Evolutionary conservation across 202 grass and related monocot genomes (phyloP).

Genomic region (Digitaria exilis): DNA sequence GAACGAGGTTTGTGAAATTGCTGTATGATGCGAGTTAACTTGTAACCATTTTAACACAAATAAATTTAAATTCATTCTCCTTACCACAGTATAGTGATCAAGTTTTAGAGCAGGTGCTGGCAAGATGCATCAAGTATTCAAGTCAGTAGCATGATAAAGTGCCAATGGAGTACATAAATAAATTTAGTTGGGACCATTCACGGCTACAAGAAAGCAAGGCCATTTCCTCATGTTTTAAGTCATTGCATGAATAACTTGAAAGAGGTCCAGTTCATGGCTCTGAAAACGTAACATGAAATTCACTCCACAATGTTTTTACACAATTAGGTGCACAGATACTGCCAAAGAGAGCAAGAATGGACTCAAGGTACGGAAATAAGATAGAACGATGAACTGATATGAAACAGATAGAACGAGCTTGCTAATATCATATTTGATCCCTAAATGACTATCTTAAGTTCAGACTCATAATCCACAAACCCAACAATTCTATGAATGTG

Average conservation of each 20-base stretch:
- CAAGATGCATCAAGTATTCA: background rate
- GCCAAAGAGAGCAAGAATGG: background rate
- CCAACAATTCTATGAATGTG: background rate
- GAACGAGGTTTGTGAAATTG: background rate
- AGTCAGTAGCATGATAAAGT: background rate
- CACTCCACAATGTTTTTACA: background rate
- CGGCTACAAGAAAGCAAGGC: background rate
- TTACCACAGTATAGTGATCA: background rate
- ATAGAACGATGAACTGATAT: background rate
- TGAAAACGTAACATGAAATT: background rate
- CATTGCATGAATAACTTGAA: background rate
- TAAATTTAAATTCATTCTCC: background rate
- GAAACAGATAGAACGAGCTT: too few relatives aligned
- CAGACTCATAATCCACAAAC: background rate
- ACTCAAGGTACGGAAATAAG: background rate
- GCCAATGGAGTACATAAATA: background rate
- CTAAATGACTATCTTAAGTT: background rate
- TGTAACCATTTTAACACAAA: background rate
- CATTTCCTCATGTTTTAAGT: background rate
- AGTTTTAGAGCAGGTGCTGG: background rate
- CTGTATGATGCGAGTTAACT: background rate
- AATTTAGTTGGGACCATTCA: background rate
- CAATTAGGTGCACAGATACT: background rate
- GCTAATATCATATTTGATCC: background rate
- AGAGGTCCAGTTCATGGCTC: background rate